phyloP scores from a whole-genome alignment of 2,329 filamentous ascomycete species.

The Aureobasidium melanogenum region DNA sequence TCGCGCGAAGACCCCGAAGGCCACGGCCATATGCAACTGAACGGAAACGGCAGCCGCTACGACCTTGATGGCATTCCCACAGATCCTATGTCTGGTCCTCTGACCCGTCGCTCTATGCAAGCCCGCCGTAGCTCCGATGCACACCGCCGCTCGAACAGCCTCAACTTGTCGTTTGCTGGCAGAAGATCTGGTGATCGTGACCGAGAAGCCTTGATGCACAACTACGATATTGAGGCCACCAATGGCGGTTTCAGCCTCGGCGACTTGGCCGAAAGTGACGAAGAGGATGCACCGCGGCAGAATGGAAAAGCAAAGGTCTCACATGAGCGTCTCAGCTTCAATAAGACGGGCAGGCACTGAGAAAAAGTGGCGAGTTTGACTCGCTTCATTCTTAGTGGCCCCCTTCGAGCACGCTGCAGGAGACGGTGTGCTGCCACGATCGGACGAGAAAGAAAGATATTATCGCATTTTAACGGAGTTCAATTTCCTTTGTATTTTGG shows the following conservation, averaged over 20 bases:
- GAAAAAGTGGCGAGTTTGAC: background rate
- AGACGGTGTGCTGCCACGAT: background rate
- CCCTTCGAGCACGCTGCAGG: background rate
- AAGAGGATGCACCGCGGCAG: constrained; percentile 1
- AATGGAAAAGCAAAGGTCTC: constrained; percentile 6
- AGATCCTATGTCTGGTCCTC: constrained; percentile 79
- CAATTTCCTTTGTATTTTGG: background rate
- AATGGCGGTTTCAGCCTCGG: constrained; percentile 55
- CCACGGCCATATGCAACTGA: constrained; percentile 42
- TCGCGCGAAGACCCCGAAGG: constrained; percentile 86
- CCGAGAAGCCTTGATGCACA: constrained; percentile 74
- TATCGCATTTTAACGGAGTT: background rate
- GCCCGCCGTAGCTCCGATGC: constrained; percentile 55
- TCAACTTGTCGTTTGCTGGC: constrained; percentile 21
- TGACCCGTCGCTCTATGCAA: constrained; percentile 92
- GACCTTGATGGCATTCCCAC: constrained; percentile 75
- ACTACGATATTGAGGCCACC: constrained; percentile 76
- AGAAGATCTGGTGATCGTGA: constrained; percentile 42
- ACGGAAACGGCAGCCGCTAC: constrained; percentile 37
- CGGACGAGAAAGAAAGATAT: background rate
- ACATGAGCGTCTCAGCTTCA: constrained; percentile 5
- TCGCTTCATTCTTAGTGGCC: background rate
- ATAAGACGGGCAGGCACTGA: background rate
- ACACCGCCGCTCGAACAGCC: constrained; percentile 49
- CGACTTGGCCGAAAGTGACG: constrained; percentile 56